Percentiles rank a stretch among this genome's conserved stretches.
These are phyloP conservation scores for Pythium plurisporium DNA, from an alignment of 352 stramenopile genomes.

Conservation along the genomic window DNA sequence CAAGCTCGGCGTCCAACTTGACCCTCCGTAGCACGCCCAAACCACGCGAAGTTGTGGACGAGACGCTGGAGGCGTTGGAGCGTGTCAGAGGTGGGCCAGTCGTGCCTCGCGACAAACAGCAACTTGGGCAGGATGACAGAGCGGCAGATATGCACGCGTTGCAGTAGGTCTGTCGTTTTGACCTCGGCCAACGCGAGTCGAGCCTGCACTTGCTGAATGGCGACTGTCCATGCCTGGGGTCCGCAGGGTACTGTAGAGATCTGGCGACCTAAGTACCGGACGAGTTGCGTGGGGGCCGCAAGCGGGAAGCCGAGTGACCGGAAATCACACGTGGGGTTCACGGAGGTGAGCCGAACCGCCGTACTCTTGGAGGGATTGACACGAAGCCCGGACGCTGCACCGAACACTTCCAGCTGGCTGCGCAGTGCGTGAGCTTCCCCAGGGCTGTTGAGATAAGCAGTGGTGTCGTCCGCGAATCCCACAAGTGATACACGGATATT, in stretches of 20 bases:
- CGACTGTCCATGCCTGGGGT: too few relatives aligned
- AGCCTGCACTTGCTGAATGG: too few relatives aligned
- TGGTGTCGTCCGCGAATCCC: constrained; percentile 1
- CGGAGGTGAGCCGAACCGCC: background rate
- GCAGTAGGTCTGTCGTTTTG: background rate
- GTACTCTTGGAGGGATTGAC: background rate
- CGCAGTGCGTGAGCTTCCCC: background rate
- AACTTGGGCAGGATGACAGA: background rate
- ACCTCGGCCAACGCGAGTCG: too few relatives aligned
- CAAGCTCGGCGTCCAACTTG: background rate
- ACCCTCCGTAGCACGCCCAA: background rate
- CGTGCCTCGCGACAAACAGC: background rate
- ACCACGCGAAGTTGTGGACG: background rate
- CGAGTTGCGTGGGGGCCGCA: background rate
- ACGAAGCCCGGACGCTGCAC: background rate
- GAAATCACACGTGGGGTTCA: background rate
- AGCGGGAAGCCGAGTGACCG: background rate
- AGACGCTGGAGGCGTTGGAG: background rate
- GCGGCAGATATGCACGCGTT: background rate
- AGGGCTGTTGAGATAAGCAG: background rate
- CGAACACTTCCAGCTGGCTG: background rate
- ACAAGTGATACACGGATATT: background rate
- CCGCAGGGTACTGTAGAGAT: too few relatives aligned
- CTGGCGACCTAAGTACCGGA: background rate
- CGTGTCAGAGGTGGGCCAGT: background rate